Base-by-base conservation (phyloP, 2,329 filamentous ascomycete genomes). In the Calonectria multiphialidica region DNA sequence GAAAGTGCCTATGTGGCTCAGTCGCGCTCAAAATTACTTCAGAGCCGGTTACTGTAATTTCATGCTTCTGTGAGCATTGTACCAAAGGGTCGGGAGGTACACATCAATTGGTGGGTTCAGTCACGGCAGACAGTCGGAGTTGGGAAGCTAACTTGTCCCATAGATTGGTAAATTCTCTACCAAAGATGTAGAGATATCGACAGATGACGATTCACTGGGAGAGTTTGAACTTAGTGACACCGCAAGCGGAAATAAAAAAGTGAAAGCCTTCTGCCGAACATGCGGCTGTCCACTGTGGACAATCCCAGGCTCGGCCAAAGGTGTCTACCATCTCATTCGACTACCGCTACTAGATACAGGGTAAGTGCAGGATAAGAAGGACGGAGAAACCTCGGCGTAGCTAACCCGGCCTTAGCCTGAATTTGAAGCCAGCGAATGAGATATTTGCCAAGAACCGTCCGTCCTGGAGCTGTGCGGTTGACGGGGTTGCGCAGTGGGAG, bases 261-360 rank as follows among this genome's bases (percentile, higher is more conserved):
- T 75, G n/a, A 81, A 80, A 57, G 53, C 73, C 0, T 80, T 81
- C 47, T 81, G 80, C 30, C 40, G 71, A 13, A 75, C 50, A 7
- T 80, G 81, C 37, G 80, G 78, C 2, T 76, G 74, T 28, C 76
- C 78, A 2, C 59, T 82, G 1, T 80, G 80, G 80, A 82, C 79
- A 2, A 68, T 80, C 28, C 80, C 80, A 0, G 69, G 68, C 3
- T 66, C 79, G 1, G 80, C 80, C 2, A 75, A 75, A 45, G 80
- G 76, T 4, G 71, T 73, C 33, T 78, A 74, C 12, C 65, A 75
- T 40, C 64, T 82, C 10, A 69, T 82, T 21, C 70, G 81, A 8
- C 74, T 77, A 2, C 70, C 75, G 2, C 65, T 82, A 2, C 25
- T 81, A 2, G 71, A 77, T 1, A 55, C 63, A 61, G 75, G 80